phyloP scores from a whole-genome alignment of 1,139 yeast genomes.

The Pichia sp. region DNA sequence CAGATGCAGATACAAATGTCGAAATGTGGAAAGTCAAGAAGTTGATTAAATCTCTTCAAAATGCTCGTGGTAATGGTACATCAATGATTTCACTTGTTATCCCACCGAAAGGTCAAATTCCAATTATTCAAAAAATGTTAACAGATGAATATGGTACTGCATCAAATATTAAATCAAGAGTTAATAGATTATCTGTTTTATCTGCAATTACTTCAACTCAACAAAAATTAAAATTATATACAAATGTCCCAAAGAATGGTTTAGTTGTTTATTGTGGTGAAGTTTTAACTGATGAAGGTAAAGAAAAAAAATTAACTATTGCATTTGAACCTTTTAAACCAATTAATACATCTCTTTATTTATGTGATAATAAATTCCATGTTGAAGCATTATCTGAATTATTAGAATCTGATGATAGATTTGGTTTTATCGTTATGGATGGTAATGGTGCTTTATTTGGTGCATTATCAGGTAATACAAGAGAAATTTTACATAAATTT shows the following conservation, averaged over 20 bases:
- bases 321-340: constrained; percentile 98
- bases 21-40: constrained; percentile 99
- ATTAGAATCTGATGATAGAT: constrained; percentile 89
- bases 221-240: constrained; percentile 87
- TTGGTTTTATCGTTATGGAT: constrained; percentile 97
- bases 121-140: constrained; percentile 83
- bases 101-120: constrained; percentile 91
- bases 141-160: constrained; percentile 99
- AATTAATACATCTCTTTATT: constrained; percentile 87
- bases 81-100: constrained; percentile 96
- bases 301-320: constrained; percentile 89
- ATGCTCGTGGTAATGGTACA: constrained; percentile 96
- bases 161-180: constrained; percentile 94
- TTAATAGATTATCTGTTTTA: constrained; percentile 87
- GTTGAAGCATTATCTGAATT: constrained; percentile 94
- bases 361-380: constrained; percentile 97
- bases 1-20: constrained; percentile 85
- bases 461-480: constrained; percentile 91
- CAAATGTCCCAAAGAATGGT: constrained; percentile 87
- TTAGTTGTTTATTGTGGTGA: constrained; percentile 97
- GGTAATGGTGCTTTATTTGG: constrained; percentile 98
- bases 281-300: constrained; percentile 93
- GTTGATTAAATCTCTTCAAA: constrained; percentile 75
- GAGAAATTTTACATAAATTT: constrained; percentile 93
- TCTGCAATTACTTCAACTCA: constrained; percentile 98